phyloP scores from a whole-genome alignment of 164 flowering plant genomes.

The Hamamelis virginiana region DNA sequence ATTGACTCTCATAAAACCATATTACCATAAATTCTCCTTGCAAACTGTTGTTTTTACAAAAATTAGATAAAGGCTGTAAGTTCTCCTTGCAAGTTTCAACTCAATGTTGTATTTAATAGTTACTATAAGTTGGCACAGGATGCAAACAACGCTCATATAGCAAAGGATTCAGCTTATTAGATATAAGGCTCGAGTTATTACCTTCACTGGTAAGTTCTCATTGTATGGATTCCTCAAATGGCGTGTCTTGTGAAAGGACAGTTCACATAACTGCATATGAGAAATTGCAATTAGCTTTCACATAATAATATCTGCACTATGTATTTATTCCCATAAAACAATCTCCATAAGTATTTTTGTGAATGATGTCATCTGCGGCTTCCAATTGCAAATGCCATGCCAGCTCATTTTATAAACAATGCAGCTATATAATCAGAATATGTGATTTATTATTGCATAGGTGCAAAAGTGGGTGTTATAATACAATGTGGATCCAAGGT shows the following conservation, averaged over 20 bases:
- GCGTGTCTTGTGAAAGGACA: slow-evolving; percentile 91
- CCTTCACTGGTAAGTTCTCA: slow-evolving; percentile 97
- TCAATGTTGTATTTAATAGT: background rate
- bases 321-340: background rate
- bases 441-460: too few relatives aligned
- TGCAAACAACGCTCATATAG: background rate
- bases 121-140: background rate
- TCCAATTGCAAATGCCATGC: background rate
- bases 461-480: too few relatives aligned
- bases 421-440: background rate
- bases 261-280: slow-evolving; percentile 81
- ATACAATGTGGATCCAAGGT: background rate
- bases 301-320: background rate
- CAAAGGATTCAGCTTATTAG: background rate
- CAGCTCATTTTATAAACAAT: background rate
- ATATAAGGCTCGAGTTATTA: slow-evolving; percentile 21
- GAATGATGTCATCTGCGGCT: background rate
- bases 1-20: too few relatives aligned
- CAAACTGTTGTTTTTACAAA: too few relatives aligned
- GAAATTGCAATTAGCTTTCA: slow-evolving; percentile 16
- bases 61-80: too few relatives aligned
- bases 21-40: too few relatives aligned
- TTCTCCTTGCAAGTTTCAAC: background rate
- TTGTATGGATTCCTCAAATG: slow-evolving; percentile 91
- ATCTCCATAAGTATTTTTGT: background rate